Percentiles rank a stretch among this genome's conserved stretches.
These are phyloP conservation scores for Epichloe coenophiala DNA, from an alignment of 2,329 filamentous ascomycete species.

Conservation along the genomic window DNA sequence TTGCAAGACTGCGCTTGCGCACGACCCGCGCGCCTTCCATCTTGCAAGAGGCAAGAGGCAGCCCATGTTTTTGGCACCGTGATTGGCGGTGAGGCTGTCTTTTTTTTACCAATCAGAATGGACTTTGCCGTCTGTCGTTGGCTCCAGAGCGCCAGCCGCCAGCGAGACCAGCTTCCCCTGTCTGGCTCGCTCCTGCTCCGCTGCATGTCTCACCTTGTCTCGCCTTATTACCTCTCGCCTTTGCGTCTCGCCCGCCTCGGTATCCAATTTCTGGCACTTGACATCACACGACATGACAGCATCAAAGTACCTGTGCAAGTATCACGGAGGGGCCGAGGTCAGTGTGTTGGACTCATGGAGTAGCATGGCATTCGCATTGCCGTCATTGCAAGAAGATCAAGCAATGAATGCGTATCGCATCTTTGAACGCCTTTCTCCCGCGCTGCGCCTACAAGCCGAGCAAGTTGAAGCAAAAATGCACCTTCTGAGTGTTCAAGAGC, in stretches of 20 bases:
- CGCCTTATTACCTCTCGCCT: background rate
- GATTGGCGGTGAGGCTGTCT: constrained; percentile 1
- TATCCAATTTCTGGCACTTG: no score
- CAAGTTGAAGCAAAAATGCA: no score
- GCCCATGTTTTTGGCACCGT: constrained; percentile 3
- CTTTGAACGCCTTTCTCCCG: no score
- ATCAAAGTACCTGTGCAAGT: no score
- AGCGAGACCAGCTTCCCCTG: background rate
- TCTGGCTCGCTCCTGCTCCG: background rate
- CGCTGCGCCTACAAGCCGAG: no score
- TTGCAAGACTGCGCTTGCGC: background rate
- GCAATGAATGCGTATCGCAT: no score
- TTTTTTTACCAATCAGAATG: constrained; percentile 4
- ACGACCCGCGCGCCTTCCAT: background rate
- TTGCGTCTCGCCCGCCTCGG: background rate
- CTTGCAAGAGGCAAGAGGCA: background rate
- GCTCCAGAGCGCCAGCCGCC: background rate
- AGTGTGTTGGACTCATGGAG: no score
- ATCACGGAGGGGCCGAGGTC: no score
- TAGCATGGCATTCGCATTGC: no score
- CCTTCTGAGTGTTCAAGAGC: no score
- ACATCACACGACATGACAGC: no score
- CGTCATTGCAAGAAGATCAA: no score
- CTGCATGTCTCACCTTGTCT: constrained; percentile 6
- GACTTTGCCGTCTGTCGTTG: background rate